phyloP scores from a whole-genome alignment of 1,284 basidiomycete genomes.

The Irpex rosettiformis region DNA sequence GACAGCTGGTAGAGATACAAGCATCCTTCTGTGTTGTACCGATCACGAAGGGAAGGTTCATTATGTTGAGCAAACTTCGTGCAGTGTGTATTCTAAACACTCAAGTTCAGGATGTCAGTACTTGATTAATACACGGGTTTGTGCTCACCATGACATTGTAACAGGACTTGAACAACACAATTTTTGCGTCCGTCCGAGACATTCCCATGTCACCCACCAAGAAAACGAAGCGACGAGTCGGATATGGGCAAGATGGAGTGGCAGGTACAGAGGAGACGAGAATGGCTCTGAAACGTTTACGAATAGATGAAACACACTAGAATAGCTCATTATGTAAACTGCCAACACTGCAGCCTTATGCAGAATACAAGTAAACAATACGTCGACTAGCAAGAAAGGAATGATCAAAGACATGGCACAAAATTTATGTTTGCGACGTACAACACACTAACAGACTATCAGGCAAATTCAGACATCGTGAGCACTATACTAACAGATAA shows the following conservation, averaged over 20 bases:
- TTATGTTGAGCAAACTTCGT: not conserved
- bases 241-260: not conserved
- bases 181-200: too few species aligned
- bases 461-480: too few species aligned
- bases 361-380: too few species aligned
- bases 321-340: too few species aligned
- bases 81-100: not conserved
- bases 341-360: too few species aligned
- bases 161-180: not conserved
- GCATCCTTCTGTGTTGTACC: not conserved
- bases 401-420: too few species aligned
- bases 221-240: not conserved
- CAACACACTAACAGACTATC: too few species aligned
- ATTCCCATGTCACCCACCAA: too few species aligned
- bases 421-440: too few species aligned
- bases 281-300: not conserved
- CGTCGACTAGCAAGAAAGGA: too few species aligned
- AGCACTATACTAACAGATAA: too few species aligned
- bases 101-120: not conserved
- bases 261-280: not conserved
- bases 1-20: not conserved
- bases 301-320: not conserved
- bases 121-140: not conserved
- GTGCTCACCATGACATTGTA: too few species aligned
- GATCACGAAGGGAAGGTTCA: not conserved